A percentile compares a stretch with the other conserved stretches of the same genome.
phyloP scores from a whole-genome alignment of 1,284 basidiomycete genomes.

The Golubevia sp. region DNA sequence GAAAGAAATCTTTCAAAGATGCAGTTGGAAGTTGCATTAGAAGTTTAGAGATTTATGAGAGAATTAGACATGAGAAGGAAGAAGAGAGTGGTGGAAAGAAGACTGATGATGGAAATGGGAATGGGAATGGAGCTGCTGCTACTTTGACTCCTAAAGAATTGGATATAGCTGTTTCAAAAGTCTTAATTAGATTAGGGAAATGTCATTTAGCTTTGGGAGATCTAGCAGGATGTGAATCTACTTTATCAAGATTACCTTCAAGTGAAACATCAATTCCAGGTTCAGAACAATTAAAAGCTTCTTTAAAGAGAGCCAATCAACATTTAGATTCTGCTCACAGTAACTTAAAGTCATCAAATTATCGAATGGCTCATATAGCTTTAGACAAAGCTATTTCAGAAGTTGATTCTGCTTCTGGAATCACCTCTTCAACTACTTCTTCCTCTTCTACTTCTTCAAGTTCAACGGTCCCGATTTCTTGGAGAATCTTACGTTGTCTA shows the following conservation, averaged over 20 bases:
- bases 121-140: too few species aligned
- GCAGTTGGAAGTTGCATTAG: slow-evolving; percentile 46
- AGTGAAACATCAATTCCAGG: too few species aligned
- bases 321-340: slow-evolving; percentile 31
- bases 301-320: slow-evolving; percentile 14
- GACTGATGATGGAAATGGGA: too few species aligned
- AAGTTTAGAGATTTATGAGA: slow-evolving; percentile 32
- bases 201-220: slow-evolving; percentile 50
- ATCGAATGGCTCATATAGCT: slow-evolving; percentile 46
- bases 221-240: too few species aligned
- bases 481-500: slow-evolving; percentile 39
- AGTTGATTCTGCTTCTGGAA: slow-evolving; percentile 8
- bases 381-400: slow-evolving; percentile 41
- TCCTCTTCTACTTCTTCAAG: slow-evolving; percentile 3
- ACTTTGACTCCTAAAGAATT: too few species aligned
- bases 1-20: slow-evolving; percentile 33
- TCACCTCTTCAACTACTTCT: too few species aligned
- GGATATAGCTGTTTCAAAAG: slow-evolving; percentile 34
- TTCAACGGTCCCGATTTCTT: slow-evolving; percentile 27
- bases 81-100: too few species aligned
- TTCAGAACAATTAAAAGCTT: too few species aligned
- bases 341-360: slow-evolving; percentile 25
- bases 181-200: slow-evolving; percentile 35
- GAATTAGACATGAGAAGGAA: too few species aligned
- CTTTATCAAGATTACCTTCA: too few species aligned